Evolutionary conservation across 257 asterid species (phyloP), one percentile per base, ranked within the genome.

Genomic region (Ophiorrhiza pumila): DNA sequence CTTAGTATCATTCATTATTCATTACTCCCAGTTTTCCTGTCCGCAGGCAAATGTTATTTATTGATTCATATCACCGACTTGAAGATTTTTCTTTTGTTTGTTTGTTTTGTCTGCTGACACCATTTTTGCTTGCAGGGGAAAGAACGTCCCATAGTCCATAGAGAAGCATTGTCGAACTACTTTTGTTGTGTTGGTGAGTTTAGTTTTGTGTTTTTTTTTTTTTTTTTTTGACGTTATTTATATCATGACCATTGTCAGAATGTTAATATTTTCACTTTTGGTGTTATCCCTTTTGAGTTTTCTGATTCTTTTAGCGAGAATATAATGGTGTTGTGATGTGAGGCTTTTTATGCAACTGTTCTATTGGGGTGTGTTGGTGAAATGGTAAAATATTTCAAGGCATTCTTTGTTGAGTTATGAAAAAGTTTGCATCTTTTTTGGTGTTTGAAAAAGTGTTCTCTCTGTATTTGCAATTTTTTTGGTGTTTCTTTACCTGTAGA

Each of bases 331-430:
- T 53, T 13, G 43, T 58, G 29, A 35, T 13, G 43, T 58, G 29
- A 35, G 18, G 13, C 18, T 29, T 65, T 52, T n/a, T 53, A n/a
- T n/a, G n/a, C 52, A 69, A 66, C 78, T 74, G 69, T 74, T 74
- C 18, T 45, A 43, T 74, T 57, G 49, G 57, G 47, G 11, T 49
- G 2, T 7, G n/a, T 43, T 41, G 66, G 55, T 61, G 46, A 63
- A 35, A 9, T 2, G 22, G 1, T 62, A 4, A 27, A 20, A 20
- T 5, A 17, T 20, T 27, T 22, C 5, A 12, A 67, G 15, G 23
- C 2, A 3, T 67, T 0, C 31, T 13, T 27, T 67, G 64, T 53
- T 25, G 13, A 42, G 4, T 20, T 34, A 45, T 46, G 41, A n/a
- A 60, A 45, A 35, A 27, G 7, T 2, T 0, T 2, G 14, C 10